These are phyloP conservation scores for Nissolia schottii DNA, from an alignment of 306 rosid genomes.

Conservation along the genomic window DNA sequence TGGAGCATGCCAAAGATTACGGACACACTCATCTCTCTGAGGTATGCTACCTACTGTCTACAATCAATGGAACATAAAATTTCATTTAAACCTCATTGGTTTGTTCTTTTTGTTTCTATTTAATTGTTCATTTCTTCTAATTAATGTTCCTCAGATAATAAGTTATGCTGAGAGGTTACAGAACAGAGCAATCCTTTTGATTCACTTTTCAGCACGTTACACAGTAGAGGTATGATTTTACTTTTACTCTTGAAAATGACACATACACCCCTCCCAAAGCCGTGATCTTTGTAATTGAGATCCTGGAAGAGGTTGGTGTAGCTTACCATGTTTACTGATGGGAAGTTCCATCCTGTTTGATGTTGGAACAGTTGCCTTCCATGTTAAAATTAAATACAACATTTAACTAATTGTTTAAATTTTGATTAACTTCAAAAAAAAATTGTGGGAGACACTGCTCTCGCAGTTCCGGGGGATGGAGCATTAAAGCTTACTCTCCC, in stretches of 20 bases:
- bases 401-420: too few relatives aligned
- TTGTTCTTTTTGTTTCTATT: background rate
- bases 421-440: too few relatives aligned
- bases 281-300: background rate
- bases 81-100: background rate
- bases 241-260: background rate
- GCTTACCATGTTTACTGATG: background rate
- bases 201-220: conserved; percentile 90
- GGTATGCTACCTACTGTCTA: conserved; percentile 46
- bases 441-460: too few relatives aligned
- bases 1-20: conserved; percentile 81
- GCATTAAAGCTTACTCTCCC: too few relatives aligned
- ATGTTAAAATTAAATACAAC: conserved; percentile 7
- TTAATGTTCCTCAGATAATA: conserved; percentile 52
- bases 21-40: conserved; percentile 88
- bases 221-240: conserved; percentile 47
- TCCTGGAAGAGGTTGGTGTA: background rate
- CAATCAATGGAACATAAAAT: background rate
- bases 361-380: background rate
- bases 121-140: background rate
- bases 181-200: conserved; percentile 81
- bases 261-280: background rate
- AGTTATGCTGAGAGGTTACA: conserved; percentile 57
- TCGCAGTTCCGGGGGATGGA: too few relatives aligned
- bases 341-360: conserved; percentile 6